Percentiles rank a stretch among this genome's conserved stretches.
phyloP scores from a whole-genome alignment of 2,329 filamentous ascomycete genomes.

The Beauveria australis region DNA sequence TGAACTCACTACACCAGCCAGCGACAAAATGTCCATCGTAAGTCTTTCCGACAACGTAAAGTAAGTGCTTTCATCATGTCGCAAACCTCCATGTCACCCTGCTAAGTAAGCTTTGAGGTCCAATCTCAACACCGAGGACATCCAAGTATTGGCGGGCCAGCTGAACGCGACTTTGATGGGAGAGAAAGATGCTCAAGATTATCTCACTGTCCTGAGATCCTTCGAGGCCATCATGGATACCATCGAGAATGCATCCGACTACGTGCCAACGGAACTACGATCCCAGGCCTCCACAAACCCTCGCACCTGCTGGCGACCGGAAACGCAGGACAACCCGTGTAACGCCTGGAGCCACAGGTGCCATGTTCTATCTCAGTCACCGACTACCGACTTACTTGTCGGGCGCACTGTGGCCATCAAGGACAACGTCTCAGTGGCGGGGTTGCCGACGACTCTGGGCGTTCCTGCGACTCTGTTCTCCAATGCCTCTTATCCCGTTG shows the following conservation, averaged over 20 bases:
- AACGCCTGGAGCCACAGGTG: background rate
- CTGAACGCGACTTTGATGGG: too few species aligned
- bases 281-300: background rate
- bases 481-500: background rate
- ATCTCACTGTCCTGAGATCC: background rate
- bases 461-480: background rate
- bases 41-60: too few species aligned
- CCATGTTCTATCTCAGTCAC: background rate
- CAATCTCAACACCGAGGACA: background rate
- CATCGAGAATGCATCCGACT: background rate
- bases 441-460: conserved; percentile 20
- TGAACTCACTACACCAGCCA: too few species aligned
- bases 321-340: background rate
- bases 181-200: background rate
- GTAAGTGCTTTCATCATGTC: too few species aligned
- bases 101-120: too few species aligned
- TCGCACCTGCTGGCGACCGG: background rate
- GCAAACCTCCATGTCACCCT: too few species aligned
- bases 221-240: background rate
- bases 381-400: conserved; percentile 7
- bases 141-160: too few species aligned
- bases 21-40: too few species aligned
- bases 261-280: background rate
- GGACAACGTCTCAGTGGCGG: conserved; percentile 23
- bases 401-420: conserved; percentile 19